Conservation (phyloP, 2,329 filamentous ascomycete genomes). For the Catunica adiposa region DNA sequence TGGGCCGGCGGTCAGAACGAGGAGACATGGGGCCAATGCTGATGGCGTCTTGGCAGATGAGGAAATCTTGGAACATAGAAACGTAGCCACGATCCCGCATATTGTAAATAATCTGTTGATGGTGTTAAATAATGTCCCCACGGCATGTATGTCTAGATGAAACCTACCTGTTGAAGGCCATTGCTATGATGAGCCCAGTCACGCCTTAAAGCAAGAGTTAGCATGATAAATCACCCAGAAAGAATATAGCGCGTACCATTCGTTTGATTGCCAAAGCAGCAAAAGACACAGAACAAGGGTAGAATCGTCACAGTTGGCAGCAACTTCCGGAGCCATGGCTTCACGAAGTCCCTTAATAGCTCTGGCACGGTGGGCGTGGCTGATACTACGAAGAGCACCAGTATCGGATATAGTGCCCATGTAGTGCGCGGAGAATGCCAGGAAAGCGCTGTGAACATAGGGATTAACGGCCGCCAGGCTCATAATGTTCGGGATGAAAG, state of each 20-base stretch:
- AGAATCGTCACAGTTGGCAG: constrained; percentile 65
- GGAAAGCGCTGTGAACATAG: constrained; percentile 86
- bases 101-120: constrained; percentile 46
- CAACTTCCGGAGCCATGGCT: constrained; percentile 70
- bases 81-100: constrained; percentile 69
- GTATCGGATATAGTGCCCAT: constrained; percentile 80
- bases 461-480: constrained; percentile 64
- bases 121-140: constrained; percentile 15
- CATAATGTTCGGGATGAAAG: constrained; percentile 67
- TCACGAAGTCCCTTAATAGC: constrained; percentile 79
- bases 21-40: constrained; percentile 40
- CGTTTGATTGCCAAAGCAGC: constrained; percentile 87
- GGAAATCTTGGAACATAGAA: constrained; percentile 70
- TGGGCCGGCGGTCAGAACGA: constrained; percentile 42
- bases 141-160: not conserved
- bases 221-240: constrained; percentile 15
- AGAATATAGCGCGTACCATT: constrained; percentile 52
- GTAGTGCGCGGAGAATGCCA: constrained; percentile 90
- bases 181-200: constrained; percentile 88
- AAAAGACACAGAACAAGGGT: constrained; percentile 82
- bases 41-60: constrained; percentile 50
- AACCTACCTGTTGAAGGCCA: constrained; percentile 59
- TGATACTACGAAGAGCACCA: constrained; percentile 69
- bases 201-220: constrained; percentile 42
- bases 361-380: constrained; percentile 72